Base-by-base conservation (phyloP, 345 rosid genomes). In the Pugionium dolabratum region DNA sequence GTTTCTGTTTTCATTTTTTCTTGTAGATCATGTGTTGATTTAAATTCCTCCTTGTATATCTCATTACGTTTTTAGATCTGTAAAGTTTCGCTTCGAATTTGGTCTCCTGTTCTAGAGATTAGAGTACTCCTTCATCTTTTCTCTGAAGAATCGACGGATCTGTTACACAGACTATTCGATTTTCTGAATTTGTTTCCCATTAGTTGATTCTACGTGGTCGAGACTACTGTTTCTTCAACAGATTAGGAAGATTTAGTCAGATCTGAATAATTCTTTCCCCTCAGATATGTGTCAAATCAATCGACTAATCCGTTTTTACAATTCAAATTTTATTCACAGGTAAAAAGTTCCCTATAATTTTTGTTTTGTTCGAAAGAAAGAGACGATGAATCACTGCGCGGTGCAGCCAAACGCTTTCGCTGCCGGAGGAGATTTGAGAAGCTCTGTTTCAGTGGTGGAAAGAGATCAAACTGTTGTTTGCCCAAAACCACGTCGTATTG, bases 401-500 rank as follows among this genome's bases (percentile, higher is more conserved):
- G 79, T 81, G 63, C 89, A 81, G 55, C 83, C 79, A 69, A 81
- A 54, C 64, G 72, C 79, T 5, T 80, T 81, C 59, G 66, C 77
- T 30, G 68, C 82, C 4, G 77, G 82, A 2, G 94, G 84, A 54
- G 97, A 85, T 67, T 71, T 79, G 59, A 78, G 84, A n/a, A 70
- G 69, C 68, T 52, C 78, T 4, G 71, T 57, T 54, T 59, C 86
- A 10, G 59, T 73, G 2, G 64, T 72, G 50, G 89, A 82, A 6
- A 64, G 82, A 48, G 76, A 77, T 43, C 87, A 82, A 67, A 35
- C 82, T 32, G 81, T 85, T 60, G 85, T 83, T 70, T 90, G 95
- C 47, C 97, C 95, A 7, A 90, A 84, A 71, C 97, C 97, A 35
- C 86, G 97, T 47, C 95, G 95, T 55, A 46, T 87, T 9, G 81